Percentiles rank a stretch among this genome's conserved stretches.
Conservation (phyloP, 805 yeast species). For the Candida dajiaensis region DNA sequence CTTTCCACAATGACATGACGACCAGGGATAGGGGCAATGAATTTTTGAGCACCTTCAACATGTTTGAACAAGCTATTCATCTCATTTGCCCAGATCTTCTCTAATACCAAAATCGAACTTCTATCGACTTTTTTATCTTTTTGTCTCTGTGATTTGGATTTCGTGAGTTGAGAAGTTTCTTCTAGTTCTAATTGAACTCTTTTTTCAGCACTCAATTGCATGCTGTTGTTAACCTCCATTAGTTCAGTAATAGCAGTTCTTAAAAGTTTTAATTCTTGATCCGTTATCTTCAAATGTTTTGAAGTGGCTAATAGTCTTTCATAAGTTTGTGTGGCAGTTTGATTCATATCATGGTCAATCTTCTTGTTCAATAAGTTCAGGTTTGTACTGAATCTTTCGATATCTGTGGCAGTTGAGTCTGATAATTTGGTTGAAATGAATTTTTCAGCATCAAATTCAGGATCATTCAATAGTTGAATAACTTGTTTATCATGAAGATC, state of each 20-base stretch:
- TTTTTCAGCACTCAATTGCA: conserved; percentile 56
- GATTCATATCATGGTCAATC: conserved; percentile 53
- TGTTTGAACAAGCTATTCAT: conserved; percentile 65
- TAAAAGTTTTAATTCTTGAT: conserved; percentile 55
- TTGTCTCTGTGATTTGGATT: conserved; percentile 6
- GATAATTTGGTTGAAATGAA: conserved; percentile 47
- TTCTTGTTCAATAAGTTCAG: conserved; percentile 42
- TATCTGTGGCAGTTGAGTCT: conserved; percentile 64
- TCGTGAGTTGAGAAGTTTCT: conserved; percentile 11
- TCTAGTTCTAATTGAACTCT: conserved; percentile 42
- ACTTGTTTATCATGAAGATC: conserved; percentile 20
- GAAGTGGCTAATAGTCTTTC: conserved; percentile 54
- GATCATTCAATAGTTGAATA: conserved; percentile 32
- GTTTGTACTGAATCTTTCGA: conserved; percentile 60
- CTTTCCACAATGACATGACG: conserved; percentile 76
- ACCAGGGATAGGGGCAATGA: conserved; percentile 67
- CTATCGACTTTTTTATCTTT: conserved; percentile 40
- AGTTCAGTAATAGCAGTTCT: conserved; percentile 56
- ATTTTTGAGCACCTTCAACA: conserved; percentile 88
- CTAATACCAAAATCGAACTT: conserved; percentile 64
- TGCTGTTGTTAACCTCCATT: conserved; percentile 50
- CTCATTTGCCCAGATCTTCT: conserved; percentile 76
- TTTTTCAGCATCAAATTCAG: conserved; percentile 39
- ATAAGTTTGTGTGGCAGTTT: conserved; percentile 55
- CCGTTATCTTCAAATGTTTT: conserved; percentile 56